These are phyloP conservation scores for Kwoniella pini DNA, from an alignment of 768 basidiomycete species.

Conservation along the genomic window DNA sequence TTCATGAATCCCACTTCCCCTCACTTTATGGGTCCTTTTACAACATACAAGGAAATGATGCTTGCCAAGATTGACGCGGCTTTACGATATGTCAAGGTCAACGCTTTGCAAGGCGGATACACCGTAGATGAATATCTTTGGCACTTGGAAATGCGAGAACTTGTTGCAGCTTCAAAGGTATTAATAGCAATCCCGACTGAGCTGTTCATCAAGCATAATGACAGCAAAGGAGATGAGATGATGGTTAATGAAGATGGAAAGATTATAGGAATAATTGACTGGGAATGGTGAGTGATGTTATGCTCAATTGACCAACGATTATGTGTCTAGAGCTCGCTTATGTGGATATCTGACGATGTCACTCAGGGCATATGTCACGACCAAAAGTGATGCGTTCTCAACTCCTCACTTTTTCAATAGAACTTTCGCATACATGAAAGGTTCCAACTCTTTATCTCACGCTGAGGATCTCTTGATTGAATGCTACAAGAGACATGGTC, in stretches of 20 bases:
- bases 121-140: conserved; percentile 10
- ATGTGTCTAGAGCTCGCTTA: too few relatives aligned
- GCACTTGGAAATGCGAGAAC: conserved; percentile 11
- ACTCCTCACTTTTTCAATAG: background rate
- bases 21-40: conserved; percentile 23
- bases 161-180: conserved; percentile 1
- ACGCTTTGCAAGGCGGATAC: background rate
- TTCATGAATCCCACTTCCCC: conserved; percentile 11
- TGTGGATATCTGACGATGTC: background rate
- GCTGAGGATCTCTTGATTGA: conserved; percentile 4
- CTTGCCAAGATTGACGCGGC: conserved; percentile 11
- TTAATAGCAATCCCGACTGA: conserved; percentile 1
- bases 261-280: conserved; percentile 47
- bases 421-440: background rate
- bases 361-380: conserved; percentile 17
- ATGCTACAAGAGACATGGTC: conserved; percentile 6
- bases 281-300: conserved; percentile 39
- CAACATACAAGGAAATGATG: conserved; percentile 10
- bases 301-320: too few relatives aligned
- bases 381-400: conserved; percentile 24
- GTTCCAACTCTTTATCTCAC: background rate
- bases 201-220: conserved; percentile 32
- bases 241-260: conserved; percentile 49
- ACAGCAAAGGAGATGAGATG: conserved; percentile 43
- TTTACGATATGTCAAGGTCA: conserved; percentile 3